Base-by-base conservation (phyloP, 1,139 yeast genomes). In the Blastobotrys proliferans region DNA sequence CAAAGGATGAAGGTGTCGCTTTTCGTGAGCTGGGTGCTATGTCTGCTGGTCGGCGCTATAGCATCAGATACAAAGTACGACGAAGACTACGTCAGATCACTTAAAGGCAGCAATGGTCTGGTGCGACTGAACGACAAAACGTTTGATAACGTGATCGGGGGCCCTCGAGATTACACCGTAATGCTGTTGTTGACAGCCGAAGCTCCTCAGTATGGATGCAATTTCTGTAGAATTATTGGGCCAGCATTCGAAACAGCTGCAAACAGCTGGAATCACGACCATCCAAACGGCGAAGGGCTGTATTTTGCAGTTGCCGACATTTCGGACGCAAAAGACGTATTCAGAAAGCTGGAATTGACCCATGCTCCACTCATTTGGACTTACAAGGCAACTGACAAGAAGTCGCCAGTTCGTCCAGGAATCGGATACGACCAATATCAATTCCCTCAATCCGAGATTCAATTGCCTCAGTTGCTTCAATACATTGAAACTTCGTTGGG, bases 301-400 rank as follows among this genome's bases (percentile, higher is more conserved):
- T 80, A 76, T 66, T 86, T 92, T 62, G 83, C 85, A 22, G 68
- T 72, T 43, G 79, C 95, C 6, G 96, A 90, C 57, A 81, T 85
- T 57, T 66, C 72, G 42, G 77, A 77, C 34, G 66, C 72, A 27
- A 69, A 77, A 35, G 69, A 72, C 68, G 44, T 72, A 73, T 52
- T 87, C 83, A 70, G 72, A 69, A 57, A 61, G 61, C 36, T 64
- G 34, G 69, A 74, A 31, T 68, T 92, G 55, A 76, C 77, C 54
- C 80, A 79, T 48, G 95, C 92, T 30, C 98, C 98, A 28, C 81
- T 84, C 58, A 60, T 88, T 35, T 81, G 73, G 64, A 65, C 81
- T 48, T 83, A 79, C 61, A 66, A 73, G 3, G 87, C 94, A 17
- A 72, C 80, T n/a, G 62, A 70, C 42, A 57, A 63, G 32, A 40